A percentile compares a stretch with the other conserved stretches of the same genome.
Evolutionary conservation across 1,139 yeast species (phyloP).

Genomic region (Zygoascus meyerae): DNA sequence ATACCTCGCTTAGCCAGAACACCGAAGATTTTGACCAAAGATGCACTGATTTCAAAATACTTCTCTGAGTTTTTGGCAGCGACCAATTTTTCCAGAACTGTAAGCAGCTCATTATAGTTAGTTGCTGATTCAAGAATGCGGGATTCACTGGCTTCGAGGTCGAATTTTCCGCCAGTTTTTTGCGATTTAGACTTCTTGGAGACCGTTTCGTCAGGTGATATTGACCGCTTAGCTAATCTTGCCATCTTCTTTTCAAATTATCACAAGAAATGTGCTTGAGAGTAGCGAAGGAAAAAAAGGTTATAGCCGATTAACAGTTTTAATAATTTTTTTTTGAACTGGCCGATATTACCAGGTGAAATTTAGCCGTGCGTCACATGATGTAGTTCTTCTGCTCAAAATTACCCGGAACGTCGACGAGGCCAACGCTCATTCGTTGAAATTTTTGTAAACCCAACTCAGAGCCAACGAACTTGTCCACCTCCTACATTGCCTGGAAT

Average conservation of each 20-base stretch:
- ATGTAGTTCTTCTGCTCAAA: too few species aligned
- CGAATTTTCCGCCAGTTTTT: background rate
- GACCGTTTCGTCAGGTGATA: background rate
- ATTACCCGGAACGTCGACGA: too few species aligned
- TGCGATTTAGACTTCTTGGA: background rate
- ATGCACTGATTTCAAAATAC: slow-evolving; percentile 38
- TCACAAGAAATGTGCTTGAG: too few species aligned
- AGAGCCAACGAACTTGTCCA: background rate
- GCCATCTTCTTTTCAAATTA: background rate
- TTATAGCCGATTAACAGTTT: too few species aligned
- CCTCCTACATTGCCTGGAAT: background rate
- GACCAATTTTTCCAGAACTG: slow-evolving; percentile 40
- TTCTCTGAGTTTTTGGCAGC: slow-evolving; percentile 27
- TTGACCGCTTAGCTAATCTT: background rate
- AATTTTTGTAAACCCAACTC: slow-evolving; percentile 5
- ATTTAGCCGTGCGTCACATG: too few species aligned
- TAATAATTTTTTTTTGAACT: too few species aligned
- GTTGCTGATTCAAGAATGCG: slow-evolving; percentile 38
- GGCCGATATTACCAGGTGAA: too few species aligned
- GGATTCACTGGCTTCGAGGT: background rate
- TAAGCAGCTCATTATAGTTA: slow-evolving; percentile 49
- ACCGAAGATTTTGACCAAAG: slow-evolving; percentile 53
- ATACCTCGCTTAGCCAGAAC: slow-evolving; percentile 47
- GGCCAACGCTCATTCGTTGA: slow-evolving; percentile 7
- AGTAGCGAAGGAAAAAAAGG: too few species aligned